Evolutionary conservation across 2,329 filamentous ascomycete species (phyloP).

Genomic region (Harringtonia aguacate): DNA sequence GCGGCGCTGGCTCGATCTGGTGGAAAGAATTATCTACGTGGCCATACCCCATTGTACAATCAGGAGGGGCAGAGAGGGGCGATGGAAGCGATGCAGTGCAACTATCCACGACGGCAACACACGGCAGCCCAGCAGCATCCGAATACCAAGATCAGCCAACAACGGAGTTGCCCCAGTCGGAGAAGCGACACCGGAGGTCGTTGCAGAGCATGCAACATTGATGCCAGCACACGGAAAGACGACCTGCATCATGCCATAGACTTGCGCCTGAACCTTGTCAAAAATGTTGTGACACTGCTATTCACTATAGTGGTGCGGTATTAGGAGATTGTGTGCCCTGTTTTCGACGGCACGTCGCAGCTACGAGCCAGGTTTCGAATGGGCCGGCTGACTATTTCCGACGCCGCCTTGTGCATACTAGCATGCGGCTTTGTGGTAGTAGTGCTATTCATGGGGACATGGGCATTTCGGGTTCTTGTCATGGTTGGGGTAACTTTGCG

Average conservation of each 20-base stretch:
- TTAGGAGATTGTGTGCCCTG: conserved; percentile 25
- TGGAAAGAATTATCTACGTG: conserved; percentile 1
- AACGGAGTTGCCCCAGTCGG: neutral
- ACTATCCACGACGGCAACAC: too few relatives aligned
- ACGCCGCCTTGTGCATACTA: conserved; percentile 16
- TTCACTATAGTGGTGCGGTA: conserved; percentile 15
- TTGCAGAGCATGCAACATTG: neutral
- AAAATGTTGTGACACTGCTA: conserved; percentile 9
- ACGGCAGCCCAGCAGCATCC: neutral
- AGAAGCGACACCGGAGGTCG: neutral
- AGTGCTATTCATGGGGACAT: conserved; percentile 11
- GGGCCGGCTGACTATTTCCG: conserved; percentile 15
- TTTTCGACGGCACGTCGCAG: conserved; percentile 26
- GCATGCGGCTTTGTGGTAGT: conserved; percentile 17
- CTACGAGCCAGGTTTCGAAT: conserved; percentile 18
- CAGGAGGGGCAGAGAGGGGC: neutral
- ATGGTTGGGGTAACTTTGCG: neutral
- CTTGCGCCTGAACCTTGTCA: neutral
- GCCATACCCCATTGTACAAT: neutral
- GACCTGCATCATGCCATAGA: too few relatives aligned
- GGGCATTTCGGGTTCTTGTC: conserved; percentile 12
- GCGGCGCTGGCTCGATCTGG: conserved; percentile 11
- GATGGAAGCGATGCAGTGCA: neutral
- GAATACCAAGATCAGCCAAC: neutral
- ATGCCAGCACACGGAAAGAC: neutral